Percentiles rank a stretch among this genome's conserved stretches.
Evolutionary conservation across 768 basidiomycete species (phyloP).

Genomic region (Amanita jacksonii): DNA sequence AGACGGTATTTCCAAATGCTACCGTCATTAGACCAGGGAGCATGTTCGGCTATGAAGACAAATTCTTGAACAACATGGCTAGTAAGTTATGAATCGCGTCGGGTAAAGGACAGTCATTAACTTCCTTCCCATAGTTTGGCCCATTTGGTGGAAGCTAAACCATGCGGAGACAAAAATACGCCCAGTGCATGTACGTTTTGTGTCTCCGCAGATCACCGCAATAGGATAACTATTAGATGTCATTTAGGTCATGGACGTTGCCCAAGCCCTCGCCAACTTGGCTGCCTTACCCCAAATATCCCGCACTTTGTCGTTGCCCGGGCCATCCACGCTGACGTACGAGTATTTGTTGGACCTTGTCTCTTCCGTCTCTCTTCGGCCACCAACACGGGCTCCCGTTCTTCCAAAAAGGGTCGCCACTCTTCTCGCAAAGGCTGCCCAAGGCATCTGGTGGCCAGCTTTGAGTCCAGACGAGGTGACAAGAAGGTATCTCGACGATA

Average conservation of each 20-base stretch:
- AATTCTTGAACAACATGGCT: constrained; percentile 85
- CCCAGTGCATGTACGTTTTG: constrained; percentile 74
- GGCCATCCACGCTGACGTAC: constrained; percentile 78
- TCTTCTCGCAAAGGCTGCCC: constrained; percentile 47
- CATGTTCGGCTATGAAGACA: constrained; percentile 95
- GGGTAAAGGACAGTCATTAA: constrained; percentile 5
- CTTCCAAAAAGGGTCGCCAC: constrained; percentile 69
- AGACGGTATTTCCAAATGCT: constrained; percentile 71
- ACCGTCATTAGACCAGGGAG: constrained; percentile 80
- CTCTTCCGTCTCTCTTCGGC: constrained; percentile 67
- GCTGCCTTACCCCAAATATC: constrained; percentile 51
- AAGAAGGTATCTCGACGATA: constrained; percentile 81
- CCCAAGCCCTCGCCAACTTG: constrained; percentile 80
- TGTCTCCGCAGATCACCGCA: constrained; percentile 6
- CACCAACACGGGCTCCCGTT: constrained; percentile 60
- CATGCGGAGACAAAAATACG: constrained; percentile 77
- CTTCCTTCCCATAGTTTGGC: constrained; percentile 51
- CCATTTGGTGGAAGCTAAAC: constrained; percentile 93
- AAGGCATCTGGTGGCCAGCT: constrained; percentile 86
- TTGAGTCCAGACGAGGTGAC: constrained; percentile 86
- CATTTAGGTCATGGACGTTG: constrained; percentile 81
- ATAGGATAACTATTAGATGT: neutral
- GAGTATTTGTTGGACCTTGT: constrained; percentile 76
- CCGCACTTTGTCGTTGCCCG: constrained; percentile 74
- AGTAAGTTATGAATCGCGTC: constrained; percentile 36